Conservation (phyloP, 768 basidiomycete genomes). For the Lentinula boryana region DNA sequence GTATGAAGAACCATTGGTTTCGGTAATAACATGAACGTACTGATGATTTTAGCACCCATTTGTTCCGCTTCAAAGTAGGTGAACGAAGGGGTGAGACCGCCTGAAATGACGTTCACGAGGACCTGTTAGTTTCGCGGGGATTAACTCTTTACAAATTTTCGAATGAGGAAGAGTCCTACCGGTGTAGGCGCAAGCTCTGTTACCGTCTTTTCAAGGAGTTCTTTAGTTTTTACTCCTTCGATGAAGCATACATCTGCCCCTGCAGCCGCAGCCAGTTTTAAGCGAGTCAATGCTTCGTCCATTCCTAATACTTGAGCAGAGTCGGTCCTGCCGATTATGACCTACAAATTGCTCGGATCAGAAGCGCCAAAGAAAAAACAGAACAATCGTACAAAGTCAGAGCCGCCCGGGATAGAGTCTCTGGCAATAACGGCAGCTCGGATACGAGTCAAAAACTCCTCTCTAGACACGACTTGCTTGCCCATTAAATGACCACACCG, state of each 20-base stretch:
- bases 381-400: constrained; percentile 55
- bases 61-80: constrained; percentile 63
- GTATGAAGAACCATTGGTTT: not conserved
- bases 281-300: constrained; percentile 64
- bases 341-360: constrained; percentile 23
- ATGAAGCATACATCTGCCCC: constrained; percentile 82
- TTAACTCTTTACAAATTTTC: not conserved
- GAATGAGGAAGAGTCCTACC: constrained; percentile 23
- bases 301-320: constrained; percentile 75
- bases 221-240: constrained; percentile 67
- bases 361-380: not conserved
- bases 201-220: constrained; percentile 59
- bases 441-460: constrained; percentile 69
- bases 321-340: constrained; percentile 73
- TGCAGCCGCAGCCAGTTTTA: constrained; percentile 65
- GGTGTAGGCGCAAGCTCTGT: constrained; percentile 67
- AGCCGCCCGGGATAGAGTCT: constrained; percentile 67
- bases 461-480: constrained; percentile 76
- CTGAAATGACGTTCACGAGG: constrained; percentile 76
- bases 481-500: constrained; percentile 77
- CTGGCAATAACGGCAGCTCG: constrained; percentile 75
- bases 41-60: constrained; percentile 73
- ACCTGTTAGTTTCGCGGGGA: constrained; percentile 28
- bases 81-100: constrained; percentile 71
- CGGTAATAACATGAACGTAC: constrained; percentile 31